Evolutionary conservation across 2,329 filamentous ascomycete species (phyloP).

Genomic region (Dactylellina cionopaga): DNA sequence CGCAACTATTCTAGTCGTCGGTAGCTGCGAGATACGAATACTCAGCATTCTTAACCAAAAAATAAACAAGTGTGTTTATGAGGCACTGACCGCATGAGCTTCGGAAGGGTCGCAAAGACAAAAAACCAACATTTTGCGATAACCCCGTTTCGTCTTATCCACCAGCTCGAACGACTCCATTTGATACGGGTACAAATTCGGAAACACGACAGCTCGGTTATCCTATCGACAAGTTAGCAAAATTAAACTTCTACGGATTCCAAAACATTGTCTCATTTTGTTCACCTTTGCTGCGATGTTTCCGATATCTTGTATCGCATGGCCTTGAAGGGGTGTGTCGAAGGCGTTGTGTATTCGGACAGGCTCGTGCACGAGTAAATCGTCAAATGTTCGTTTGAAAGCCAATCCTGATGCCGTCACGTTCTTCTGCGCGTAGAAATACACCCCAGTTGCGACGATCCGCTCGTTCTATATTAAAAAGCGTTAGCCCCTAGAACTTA

Average conservation of each 20-base stretch:
- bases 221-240: constrained; percentile 47
- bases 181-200: constrained; percentile 67
- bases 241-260: neutral
- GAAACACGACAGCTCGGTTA: constrained; percentile 68
- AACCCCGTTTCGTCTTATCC: constrained; percentile 66
- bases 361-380: neutral
- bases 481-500: neutral
- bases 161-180: constrained; percentile 65
- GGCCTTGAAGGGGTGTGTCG: neutral
- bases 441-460: constrained; percentile 71
- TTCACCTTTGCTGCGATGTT: constrained; percentile 1
- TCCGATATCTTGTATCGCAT: constrained; percentile 1
- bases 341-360: neutral
- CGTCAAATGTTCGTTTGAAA: constrained; percentile 63
- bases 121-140: constrained; percentile 68
- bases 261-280: neutral
- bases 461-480: constrained; percentile 67
- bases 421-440: constrained; percentile 71
- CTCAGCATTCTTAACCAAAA: neutral
- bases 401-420: constrained; percentile 66
- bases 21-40: constrained; percentile 6
- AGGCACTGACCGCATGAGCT: neutral
- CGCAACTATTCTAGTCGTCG: constrained; percentile 22
- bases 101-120: constrained; percentile 68
- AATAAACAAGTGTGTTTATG: neutral